These are phyloP conservation scores for Trapa incisa DNA, from an alignment of 345 rosid species.

Conservation along the genomic window DNA sequence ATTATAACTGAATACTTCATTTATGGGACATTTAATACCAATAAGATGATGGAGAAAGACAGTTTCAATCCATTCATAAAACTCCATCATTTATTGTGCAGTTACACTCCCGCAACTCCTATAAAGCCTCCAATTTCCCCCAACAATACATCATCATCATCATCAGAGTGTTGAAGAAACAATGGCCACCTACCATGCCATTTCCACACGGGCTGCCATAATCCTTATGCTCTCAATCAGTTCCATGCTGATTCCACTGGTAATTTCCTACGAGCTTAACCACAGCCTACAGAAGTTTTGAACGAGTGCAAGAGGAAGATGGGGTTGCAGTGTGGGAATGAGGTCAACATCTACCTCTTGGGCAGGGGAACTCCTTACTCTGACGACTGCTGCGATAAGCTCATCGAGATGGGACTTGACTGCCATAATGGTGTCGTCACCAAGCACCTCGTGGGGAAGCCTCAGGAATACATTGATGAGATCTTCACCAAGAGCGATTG, in stretches of 20 bases:
- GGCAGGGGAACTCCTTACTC: slow-evolving; percentile 10
- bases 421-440: slow-evolving; percentile 6
- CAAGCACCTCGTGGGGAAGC: slow-evolving; percentile 8
- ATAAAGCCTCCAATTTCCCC: not conserved
- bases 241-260: not conserved
- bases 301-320: slow-evolving; percentile 6
- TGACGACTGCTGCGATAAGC: slow-evolving; percentile 5
- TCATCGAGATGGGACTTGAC: not conserved
- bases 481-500: not conserved
- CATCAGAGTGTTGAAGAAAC: not conserved
- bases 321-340: slow-evolving; percentile 10
- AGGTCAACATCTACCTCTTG: slow-evolving; percentile 5
- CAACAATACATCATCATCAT: not conserved
- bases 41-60: no score
- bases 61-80: no score
- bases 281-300: not conserved
- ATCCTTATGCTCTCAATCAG: not conserved
- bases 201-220: not conserved
- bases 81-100: not conserved
- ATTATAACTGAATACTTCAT: no score
- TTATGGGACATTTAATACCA: no score
- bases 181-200: not conserved
- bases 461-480: not conserved
- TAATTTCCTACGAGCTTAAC: not conserved
- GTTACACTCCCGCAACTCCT: not conserved